A percentile compares a stretch with the other conserved stretches of the same genome.
These are phyloP conservation scores for Zostera marina DNA, from an alignment of 116 monocot species.

Conservation along the genomic window DNA sequence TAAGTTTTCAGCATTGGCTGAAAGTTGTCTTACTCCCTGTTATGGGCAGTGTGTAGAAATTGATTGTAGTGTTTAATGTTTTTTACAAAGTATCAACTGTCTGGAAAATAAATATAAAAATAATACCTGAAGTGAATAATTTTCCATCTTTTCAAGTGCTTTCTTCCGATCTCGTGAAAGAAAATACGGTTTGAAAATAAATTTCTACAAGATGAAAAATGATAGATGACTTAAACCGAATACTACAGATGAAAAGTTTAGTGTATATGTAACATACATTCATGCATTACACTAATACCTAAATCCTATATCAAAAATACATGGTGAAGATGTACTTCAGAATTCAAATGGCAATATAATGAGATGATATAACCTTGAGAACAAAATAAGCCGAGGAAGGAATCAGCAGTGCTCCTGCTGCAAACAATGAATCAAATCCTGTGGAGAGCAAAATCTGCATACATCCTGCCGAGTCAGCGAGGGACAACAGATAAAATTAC, in stretches of 20 bases:
- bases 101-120: neutral
- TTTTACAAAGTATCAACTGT: neutral
- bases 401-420: slow-evolving; percentile 55
- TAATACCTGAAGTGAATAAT: slow-evolving; percentile 48
- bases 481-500: neutral
- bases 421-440: slow-evolving; percentile 39
- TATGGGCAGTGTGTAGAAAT: neutral
- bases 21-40: too few species aligned
- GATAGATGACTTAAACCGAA: too few species aligned
- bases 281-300: too few species aligned
- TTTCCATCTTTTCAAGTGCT: slow-evolving; percentile 40
- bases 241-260: too few species aligned
- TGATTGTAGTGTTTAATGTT: neutral
- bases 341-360: neutral
- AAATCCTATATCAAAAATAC: too few species aligned
- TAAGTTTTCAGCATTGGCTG: too few species aligned
- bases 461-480: slow-evolving; percentile 1
- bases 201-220: slow-evolving; percentile 29
- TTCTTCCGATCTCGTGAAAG: slow-evolving; percentile 46
- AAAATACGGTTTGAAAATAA: slow-evolving; percentile 65
- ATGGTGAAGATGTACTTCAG: too few species aligned
- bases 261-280: too few species aligned
- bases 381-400: slow-evolving; percentile 87
- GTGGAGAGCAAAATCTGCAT: slow-evolving; percentile 75
- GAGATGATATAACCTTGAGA: slow-evolving; percentile 44